Evolutionary conservation across 257 asterid genomes (phyloP).

Genomic region (Nicotiana noctiflora): DNA sequence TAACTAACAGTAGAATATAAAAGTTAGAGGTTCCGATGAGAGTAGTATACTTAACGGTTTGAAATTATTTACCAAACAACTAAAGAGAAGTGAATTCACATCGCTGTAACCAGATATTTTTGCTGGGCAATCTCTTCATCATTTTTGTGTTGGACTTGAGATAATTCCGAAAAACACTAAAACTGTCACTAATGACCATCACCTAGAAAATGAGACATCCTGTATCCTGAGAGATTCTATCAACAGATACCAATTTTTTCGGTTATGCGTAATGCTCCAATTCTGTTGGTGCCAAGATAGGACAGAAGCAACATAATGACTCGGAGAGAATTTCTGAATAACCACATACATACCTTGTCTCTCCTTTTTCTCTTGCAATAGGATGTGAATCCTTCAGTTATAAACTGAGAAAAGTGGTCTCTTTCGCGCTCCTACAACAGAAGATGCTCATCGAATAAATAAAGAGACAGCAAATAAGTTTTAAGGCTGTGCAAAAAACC

Average conservation of each 20-base stretch:
- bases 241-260: neutral
- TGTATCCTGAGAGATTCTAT: neutral
- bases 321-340: neutral
- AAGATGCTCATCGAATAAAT: neutral
- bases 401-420: constrained; percentile 92
- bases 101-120: neutral
- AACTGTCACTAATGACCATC: neutral
- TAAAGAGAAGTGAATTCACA: neutral
- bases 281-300: neutral
- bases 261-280: neutral
- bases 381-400: constrained; percentile 95
- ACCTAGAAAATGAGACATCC: neutral
- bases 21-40: neutral
- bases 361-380: constrained; percentile 97
- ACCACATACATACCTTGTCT: constrained; percentile 58
- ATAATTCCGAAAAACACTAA: neutral
- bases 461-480: neutral
- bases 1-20: neutral
- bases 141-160: neutral
- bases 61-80: neutral
- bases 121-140: neutral
- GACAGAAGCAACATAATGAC: neutral
- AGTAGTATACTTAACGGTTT: neutral
- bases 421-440: constrained; percentile 76
- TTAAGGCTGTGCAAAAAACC: neutral